Percentiles rank a stretch among this genome's conserved stretches.
phyloP scores from a whole-genome alignment of 2,329 filamentous ascomycete genomes.

The Ophiostoma novo-ulmi region DNA sequence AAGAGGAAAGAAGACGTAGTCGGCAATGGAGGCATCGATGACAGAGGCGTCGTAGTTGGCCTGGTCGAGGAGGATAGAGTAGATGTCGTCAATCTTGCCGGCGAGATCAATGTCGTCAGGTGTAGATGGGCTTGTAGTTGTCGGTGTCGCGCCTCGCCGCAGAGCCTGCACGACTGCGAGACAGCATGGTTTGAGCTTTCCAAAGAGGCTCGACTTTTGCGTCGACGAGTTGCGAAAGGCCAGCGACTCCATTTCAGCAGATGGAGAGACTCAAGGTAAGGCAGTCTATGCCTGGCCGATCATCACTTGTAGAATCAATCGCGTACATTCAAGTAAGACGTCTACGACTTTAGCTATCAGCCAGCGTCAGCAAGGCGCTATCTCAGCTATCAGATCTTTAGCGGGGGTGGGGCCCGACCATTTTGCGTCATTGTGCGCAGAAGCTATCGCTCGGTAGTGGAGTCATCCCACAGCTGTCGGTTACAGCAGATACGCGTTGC shows the following conservation, averaged over 20 bases:
- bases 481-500: neutral
- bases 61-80: conserved; percentile 44
- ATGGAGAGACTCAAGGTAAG: neutral
- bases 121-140: conserved; percentile 28
- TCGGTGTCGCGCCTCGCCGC: conserved; percentile 23
- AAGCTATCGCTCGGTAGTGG: neutral
- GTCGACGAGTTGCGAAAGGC: conserved; percentile 29
- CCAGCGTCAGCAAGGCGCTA: conserved; percentile 9
- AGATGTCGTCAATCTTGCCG: conserved; percentile 43
- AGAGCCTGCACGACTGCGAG: conserved; percentile 55
- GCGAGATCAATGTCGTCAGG: conserved; percentile 39
- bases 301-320: neutral
- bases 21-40: conserved; percentile 76
- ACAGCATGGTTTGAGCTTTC: conserved; percentile 56
- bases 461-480: neutral
- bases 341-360: conserved; percentile 8
- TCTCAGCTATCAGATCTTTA: conserved; percentile 13
- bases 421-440: conserved; percentile 5
- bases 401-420: conserved; percentile 17
- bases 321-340: neutral
- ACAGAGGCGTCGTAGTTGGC: conserved; percentile 41
- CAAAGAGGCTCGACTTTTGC: conserved; percentile 30
- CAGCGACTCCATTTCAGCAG: conserved; percentile 23
- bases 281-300: conserved; percentile 8
- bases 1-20: conserved; percentile 92